These are phyloP conservation scores for Aspergillus carlsbadensis DNA, from an alignment of 495 filamentous ascomycete genomes.

Conservation along the genomic window DNA sequence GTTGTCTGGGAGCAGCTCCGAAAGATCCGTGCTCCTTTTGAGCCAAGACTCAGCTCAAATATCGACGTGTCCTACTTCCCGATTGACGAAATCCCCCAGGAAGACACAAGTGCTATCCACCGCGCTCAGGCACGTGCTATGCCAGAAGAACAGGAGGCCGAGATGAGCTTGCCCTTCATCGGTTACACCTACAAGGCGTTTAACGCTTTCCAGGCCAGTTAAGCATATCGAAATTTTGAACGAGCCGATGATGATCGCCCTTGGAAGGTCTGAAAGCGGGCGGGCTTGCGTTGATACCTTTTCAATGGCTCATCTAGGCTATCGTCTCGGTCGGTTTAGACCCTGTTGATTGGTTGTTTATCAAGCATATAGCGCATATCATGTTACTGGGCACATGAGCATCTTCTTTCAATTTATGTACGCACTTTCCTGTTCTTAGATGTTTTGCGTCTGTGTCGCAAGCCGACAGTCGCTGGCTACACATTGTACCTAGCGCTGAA, in stretches of 20 bases:
- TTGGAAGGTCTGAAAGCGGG: slow-evolving; percentile 32
- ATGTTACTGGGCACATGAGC: slow-evolving; percentile 38
- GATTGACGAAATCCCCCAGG: slow-evolving; percentile 94
- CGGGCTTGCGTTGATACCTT: slow-evolving; percentile 39
- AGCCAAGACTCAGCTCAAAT: slow-evolving; percentile 85
- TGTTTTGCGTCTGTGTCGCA: slow-evolving; percentile 25
- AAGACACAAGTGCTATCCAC: slow-evolving; percentile 72
- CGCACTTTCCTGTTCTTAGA: slow-evolving; percentile 13
- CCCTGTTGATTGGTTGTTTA: slow-evolving; percentile 25
- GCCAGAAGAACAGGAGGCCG: slow-evolving; percentile 64
- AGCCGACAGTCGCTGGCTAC: slow-evolving; percentile 26
- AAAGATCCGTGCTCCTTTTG: slow-evolving; percentile 90
- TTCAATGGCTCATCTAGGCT: slow-evolving; percentile 24
- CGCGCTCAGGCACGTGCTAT: slow-evolving; percentile 62
- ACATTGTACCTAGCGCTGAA: slow-evolving; percentile 17
- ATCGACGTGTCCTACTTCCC: slow-evolving; percentile 99
- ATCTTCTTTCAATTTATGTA: slow-evolving; percentile 28
- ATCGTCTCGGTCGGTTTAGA: slow-evolving; percentile 20
- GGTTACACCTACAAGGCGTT: slow-evolving; percentile 99
- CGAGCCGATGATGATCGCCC: slow-evolving; percentile 18
- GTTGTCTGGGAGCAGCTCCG: slow-evolving; percentile 92
- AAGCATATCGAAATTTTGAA: slow-evolving; percentile 16
- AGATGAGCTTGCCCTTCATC: slow-evolving; percentile 95
- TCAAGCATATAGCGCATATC: slow-evolving; percentile 46
- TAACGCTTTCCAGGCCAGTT: slow-evolving; percentile 66